Evolutionary conservation across 345 rosid genomes (phyloP), one percentile per base, ranked within the genome.

Genomic region (Linum lewisii): DNA sequence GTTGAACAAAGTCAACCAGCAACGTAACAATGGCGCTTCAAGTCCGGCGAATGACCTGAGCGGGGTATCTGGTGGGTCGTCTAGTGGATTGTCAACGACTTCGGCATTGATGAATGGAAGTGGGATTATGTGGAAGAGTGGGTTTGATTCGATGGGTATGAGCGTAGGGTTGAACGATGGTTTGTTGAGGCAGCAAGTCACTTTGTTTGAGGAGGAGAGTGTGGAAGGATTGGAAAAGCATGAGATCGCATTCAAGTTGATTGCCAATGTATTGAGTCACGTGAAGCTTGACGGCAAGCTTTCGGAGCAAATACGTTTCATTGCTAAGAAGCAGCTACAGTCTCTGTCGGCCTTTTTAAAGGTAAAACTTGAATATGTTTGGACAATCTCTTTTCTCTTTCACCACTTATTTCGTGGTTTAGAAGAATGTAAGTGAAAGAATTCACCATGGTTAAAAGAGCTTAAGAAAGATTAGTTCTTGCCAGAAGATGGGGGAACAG

Each of bases 171-270:
- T 66, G 54, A 81, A 73, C 64, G 84, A 81, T 59, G 86, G 81
- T 63, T 75, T 81, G 60, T 73, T 74, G 56, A 75, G 76, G 78
- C 89, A 77, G 61, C 89, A 75, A 52, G 79, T 81, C 61, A 83
- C 85, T 73, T 80, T 78, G 5, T 87, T 81, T 24, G 97, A 94
- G 78, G 99, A 94, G 49, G 97, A 85, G 76, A 76, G 84, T 38
- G 75, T 84, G 38, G 95, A 85, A 77, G 81, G 79, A 70, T 78
- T 90, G 84, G 97, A 94, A 82, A 94, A 83, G 79, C 97, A 85
- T 57, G 96, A 84, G 72, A 76, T 90, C 74, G 88, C 92, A 2
- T 87, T 74, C 64, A 94, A 87, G 72, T 78, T 94, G 80, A 84
- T 87, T 25, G 71, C 92, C 11, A 96, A 81, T 66, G 74, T 85